Conservation (phyloP, 495 filamentous ascomycete species). For the Parathielavia hyrcaniae region DNA sequence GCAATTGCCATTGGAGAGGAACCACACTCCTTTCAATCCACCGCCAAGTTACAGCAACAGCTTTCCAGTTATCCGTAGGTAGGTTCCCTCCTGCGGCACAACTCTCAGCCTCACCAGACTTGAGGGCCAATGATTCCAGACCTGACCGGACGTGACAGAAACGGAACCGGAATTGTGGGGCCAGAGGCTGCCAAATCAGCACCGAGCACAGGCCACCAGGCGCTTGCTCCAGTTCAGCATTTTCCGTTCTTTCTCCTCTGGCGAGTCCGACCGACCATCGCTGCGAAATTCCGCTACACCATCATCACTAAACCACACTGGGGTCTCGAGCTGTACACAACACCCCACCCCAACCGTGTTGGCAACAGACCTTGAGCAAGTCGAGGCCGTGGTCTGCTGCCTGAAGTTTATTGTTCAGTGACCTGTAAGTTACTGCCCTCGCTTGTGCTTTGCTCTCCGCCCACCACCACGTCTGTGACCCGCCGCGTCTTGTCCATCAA, state of each 20-base stretch:
- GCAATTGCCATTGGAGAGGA: no score
- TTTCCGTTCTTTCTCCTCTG: conserved; percentile 31
- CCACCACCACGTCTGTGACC: conserved; percentile 19
- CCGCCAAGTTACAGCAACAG: no score
- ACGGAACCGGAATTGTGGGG: conserved; percentile 5
- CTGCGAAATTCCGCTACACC: conserved; percentile 35
- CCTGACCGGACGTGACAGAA: no score
- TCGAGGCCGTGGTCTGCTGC: conserved; percentile 25
- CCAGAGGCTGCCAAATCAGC: background rate
- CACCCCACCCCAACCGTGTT: conserved; percentile 24
- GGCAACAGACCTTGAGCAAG: conserved; percentile 16
- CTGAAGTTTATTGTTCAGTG: conserved; percentile 31
- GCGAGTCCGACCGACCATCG: conserved; percentile 28
- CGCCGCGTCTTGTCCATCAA: conserved; percentile 36
- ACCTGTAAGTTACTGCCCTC: conserved; percentile 34
- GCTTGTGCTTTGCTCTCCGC: conserved; percentile 16
- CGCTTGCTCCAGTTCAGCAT: conserved; percentile 30
- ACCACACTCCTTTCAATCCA: no score
- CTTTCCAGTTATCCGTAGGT: no score
- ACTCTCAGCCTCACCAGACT: conserved; percentile 17
- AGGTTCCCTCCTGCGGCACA: background rate
- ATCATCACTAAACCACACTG: conserved; percentile 31
- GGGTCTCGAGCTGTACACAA: conserved; percentile 27
- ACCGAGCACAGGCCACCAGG: conserved; percentile 28
- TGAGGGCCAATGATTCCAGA: conserved; percentile 9